Base-by-base conservation (phyloP, 2,329 filamentous ascomycete genomes). In the Colletotrichum sidae region DNA sequence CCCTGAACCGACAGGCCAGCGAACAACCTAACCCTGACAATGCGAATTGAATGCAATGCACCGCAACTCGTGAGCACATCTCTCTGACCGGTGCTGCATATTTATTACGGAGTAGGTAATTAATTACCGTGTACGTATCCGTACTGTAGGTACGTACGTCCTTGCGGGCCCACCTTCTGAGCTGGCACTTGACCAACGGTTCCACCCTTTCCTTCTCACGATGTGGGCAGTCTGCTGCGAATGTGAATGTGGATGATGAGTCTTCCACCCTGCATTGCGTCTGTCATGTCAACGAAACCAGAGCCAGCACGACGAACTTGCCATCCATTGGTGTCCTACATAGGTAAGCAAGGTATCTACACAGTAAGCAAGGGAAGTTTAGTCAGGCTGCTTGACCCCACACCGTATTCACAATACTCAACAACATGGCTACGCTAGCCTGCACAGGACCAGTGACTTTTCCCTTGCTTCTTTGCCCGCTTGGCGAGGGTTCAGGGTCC, bases 181-280 rank as follows among this genome's bases (percentile, higher is more conserved):
- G 59, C 58, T 66, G 52, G 58, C 62, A 52, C 51, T 51, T 55
- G 56, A 35, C 51, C 45, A 37, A 37, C 10, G 39, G 53, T 38
- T 42, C 34, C 35, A 37, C 42, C 34, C 58, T 25, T 25, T 25
- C 25, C 25, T 25, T 25, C 25, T 25, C 25, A 25, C 25, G 25
- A 25, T 25, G 25, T 25, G 25, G 25, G 25, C 25, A 25, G 25
- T 25, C 25, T 25, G 3, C 25, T 25, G 25, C 41, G 34, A 25
- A 39, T 38, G 47, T 55, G 53, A 13, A 39, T 44, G 33, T 17
- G 60, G 10, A 45, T 42, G 49, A 54, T 54, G 51, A 39, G 42
- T 51, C 41, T 37, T 41, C 45, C 41, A 47, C n/a, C 51, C 15
- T 52, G 50, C 52, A 55, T 37, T 65, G 46, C 41, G n/a, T 62